phyloP scores from a whole-genome alignment of 305 asterid genomes.

The Ilex paraguariensis region DNA sequence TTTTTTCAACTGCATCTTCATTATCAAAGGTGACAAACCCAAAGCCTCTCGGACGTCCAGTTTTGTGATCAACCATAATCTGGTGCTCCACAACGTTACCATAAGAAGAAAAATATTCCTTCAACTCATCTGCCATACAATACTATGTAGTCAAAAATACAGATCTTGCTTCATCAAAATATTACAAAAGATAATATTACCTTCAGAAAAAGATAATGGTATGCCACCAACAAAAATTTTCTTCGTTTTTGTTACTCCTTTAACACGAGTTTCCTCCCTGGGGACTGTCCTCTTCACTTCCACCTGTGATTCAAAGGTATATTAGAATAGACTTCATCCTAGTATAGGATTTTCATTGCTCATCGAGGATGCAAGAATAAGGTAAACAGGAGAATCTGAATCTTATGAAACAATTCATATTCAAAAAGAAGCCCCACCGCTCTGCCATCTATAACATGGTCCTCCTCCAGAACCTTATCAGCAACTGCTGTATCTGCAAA shows the following conservation, averaged over 20 bases:
- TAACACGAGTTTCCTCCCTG: conserved; percentile 69
- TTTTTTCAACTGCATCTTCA: conserved; percentile 87
- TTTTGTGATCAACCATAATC: conserved; percentile 76
- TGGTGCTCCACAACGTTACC: conserved; percentile 76
- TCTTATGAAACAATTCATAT: conserved; percentile 1
- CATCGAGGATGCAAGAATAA: background rate
- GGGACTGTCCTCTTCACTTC: conserved; percentile 96
- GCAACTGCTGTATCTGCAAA: conserved; percentile 77
- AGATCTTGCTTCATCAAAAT: background rate
- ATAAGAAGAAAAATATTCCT: conserved; percentile 78
- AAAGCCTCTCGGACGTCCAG: conserved; percentile 85
- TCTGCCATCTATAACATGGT: conserved; percentile 80
- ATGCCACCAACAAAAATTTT: conserved; percentile 91
- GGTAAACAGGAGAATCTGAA: background rate
- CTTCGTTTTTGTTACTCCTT: conserved; percentile 72
- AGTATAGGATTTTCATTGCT: background rate
- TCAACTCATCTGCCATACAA: conserved; percentile 56
- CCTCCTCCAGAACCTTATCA: conserved; percentile 68
- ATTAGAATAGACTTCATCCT: background rate
- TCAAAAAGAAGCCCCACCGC: conserved; percentile 36
- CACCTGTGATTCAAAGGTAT: conserved; percentile 54
- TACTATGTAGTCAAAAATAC: conserved; percentile 2
- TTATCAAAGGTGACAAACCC: conserved; percentile 85
- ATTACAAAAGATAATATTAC: conserved; percentile 27
- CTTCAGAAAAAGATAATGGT: conserved; percentile 68